Percentiles rank a stretch among this genome's conserved stretches.
These are phyloP conservation scores for Evernia prunastri DNA, from an alignment of 495 filamentous ascomycete species.

Conservation along the genomic window DNA sequence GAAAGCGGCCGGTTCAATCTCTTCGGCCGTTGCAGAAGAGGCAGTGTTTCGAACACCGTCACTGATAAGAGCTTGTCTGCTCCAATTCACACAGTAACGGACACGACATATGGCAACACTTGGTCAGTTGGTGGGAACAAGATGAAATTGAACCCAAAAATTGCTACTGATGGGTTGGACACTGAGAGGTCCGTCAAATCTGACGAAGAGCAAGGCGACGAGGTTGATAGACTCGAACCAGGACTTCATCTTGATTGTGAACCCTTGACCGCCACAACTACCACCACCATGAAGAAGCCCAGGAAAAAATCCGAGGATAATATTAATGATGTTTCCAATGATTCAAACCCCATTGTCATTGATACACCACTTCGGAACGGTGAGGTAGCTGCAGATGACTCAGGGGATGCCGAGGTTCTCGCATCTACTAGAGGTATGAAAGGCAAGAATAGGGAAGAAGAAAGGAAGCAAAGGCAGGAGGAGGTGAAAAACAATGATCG, in stretches of 20 bases:
- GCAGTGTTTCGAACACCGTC: neutral
- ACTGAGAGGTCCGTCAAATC: rapidly evolving
- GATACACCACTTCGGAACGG: neutral
- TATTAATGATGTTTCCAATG: neutral
- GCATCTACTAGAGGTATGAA: neutral
- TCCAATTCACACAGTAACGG: neutral
- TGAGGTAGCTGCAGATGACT: neutral
- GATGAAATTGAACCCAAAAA: neutral
- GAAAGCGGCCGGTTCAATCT: neutral
- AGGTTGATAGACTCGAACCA: neutral
- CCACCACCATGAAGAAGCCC: neutral
- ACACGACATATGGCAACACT: neutral
- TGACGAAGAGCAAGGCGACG: neutral
- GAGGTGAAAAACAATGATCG: neutral
- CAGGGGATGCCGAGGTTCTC: neutral
- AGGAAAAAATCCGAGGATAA: neutral
- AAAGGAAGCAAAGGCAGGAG: neutral
- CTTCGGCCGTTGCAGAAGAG: neutral
- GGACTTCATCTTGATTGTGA: neutral
- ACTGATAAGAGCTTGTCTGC: neutral
- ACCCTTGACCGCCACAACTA: neutral
- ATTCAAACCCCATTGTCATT: neutral
- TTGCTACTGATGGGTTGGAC: neutral
- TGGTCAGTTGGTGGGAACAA: neutral
- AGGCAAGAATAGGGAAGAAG: too few species aligned